Evolutionary conservation across 805 yeast genomes (phyloP).

Genomic region (Suhomyces vadensis): DNA sequence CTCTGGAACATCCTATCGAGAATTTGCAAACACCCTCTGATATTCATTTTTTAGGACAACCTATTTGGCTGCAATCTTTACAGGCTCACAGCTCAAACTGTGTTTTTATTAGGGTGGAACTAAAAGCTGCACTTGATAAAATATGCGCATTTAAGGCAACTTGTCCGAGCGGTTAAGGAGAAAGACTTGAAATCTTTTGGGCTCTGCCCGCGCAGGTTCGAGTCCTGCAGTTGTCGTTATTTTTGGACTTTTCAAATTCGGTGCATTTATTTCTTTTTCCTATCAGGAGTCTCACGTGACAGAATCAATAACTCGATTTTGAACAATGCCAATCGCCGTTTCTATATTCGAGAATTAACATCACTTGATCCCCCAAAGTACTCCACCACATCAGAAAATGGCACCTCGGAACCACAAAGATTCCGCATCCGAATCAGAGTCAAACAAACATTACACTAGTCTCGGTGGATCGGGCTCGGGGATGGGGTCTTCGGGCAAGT

Average conservation of each 20-base stretch:
- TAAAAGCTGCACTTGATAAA: no score
- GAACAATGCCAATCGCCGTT: no score
- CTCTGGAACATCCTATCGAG: no score
- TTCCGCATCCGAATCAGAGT: slow-evolving; percentile 39
- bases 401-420: slow-evolving; percentile 27
- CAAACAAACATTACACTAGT: slow-evolving; percentile 12
- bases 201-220: slow-evolving; percentile 20
- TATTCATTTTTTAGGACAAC: no score
- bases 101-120: no score
- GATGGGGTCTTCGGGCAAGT: slow-evolving; percentile 23
- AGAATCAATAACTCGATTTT: no score
- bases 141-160: slow-evolving; percentile 15
- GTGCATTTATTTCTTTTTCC: no score
- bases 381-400: background rate
- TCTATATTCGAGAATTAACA: background rate
- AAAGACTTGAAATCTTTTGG: slow-evolving; percentile 19
- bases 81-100: no score
- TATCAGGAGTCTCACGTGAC: background rate
- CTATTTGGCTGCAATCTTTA: no score
- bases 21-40: no score
- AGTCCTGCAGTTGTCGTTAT: slow-evolving; percentile 18
- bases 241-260: no score
- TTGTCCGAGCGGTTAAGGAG: slow-evolving; percentile 20
- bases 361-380: background rate
- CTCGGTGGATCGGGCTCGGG: slow-evolving; percentile 11